A percentile compares a stretch with the other conserved stretches of the same genome.
Conservation (phyloP, 208 protist species). For the Wallacemonas sp. region DNA sequence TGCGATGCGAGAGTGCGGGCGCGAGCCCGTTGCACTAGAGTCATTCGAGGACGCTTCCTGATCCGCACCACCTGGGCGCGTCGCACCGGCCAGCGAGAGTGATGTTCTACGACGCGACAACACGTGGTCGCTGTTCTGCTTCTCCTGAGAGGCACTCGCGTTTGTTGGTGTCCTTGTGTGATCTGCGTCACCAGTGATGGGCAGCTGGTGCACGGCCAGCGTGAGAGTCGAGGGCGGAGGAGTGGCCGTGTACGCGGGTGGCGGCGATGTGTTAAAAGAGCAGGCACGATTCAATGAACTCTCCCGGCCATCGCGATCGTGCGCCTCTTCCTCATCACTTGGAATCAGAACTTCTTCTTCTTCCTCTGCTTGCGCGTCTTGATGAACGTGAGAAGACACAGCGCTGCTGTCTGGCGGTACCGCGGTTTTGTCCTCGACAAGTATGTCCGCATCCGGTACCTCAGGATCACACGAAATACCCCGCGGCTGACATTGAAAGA, state of each 20-base stretch:
- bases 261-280: not conserved
- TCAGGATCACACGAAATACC: slow-evolving; percentile 12
- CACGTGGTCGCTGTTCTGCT: not conserved
- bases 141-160: too few species aligned
- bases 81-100: not conserved
- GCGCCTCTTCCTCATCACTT: not conserved
- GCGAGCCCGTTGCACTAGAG: too few species aligned
- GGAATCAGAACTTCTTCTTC: slow-evolving; percentile 6
- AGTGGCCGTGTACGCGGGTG: slow-evolving; percentile 6
- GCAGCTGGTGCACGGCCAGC: slow-evolving; percentile 2
- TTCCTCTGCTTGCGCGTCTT: too few species aligned
- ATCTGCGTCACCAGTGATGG: not conserved
- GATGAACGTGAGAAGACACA: too few species aligned
- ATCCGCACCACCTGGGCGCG: not conserved
- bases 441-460: not conserved
- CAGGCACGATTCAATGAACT: not conserved
- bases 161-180: too few species aligned
- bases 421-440: not conserved
- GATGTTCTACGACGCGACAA: not conserved
- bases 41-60: too few species aligned
- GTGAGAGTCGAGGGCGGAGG: slow-evolving; percentile 7
- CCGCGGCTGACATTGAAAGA: slow-evolving; percentile 12
- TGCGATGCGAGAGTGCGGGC: not conserved
- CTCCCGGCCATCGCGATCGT: not conserved
- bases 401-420: too few species aligned